Conservation (phyloP, 345 rosid genomes). For the Toxicodendron radicans region DNA sequence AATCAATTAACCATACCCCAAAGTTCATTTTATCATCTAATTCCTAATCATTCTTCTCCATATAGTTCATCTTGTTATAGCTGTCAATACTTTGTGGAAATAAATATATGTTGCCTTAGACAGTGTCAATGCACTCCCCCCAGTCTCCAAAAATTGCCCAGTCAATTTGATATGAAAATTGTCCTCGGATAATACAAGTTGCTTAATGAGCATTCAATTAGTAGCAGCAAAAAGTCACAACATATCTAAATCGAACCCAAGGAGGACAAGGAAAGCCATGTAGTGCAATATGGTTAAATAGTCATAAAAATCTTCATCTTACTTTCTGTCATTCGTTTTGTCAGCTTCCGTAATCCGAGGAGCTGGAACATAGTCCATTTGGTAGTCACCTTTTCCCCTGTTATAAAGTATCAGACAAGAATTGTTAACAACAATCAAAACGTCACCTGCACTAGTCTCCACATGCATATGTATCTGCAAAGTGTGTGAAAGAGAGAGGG, state of each 20-base stretch:
- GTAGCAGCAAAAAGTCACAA: not conserved
- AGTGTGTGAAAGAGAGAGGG: not conserved
- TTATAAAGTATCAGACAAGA: slow-evolving; percentile 25
- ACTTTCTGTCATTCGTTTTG: slow-evolving; percentile 80
- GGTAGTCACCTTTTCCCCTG: slow-evolving; percentile 92
- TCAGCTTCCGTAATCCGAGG: slow-evolving; percentile 92
- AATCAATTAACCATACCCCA: no score
- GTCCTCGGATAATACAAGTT: no score
- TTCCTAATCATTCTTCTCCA: not conserved
- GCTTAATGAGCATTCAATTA: not conserved
- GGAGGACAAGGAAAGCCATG: no score
- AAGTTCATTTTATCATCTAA: not conserved
- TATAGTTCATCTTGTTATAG: not conserved
- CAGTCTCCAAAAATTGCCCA: not conserved
- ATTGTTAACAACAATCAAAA: slow-evolving; percentile 7
- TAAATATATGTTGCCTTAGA: not conserved
- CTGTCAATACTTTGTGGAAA: not conserved
- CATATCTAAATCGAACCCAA: not conserved
- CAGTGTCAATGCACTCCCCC: not conserved
- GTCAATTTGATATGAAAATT: no score
- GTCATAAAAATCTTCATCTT: slow-evolving; percentile 29
- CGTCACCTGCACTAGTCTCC: slow-evolving; percentile 5
- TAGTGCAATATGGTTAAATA: not conserved
- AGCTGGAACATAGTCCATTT: slow-evolving; percentile 88
- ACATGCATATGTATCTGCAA: not conserved